Evolutionary conservation across 2,329 filamentous ascomycete genomes (phyloP), one percentile per base, ranked within the genome.

Genomic region (Ophiostoma sp.): DNA sequence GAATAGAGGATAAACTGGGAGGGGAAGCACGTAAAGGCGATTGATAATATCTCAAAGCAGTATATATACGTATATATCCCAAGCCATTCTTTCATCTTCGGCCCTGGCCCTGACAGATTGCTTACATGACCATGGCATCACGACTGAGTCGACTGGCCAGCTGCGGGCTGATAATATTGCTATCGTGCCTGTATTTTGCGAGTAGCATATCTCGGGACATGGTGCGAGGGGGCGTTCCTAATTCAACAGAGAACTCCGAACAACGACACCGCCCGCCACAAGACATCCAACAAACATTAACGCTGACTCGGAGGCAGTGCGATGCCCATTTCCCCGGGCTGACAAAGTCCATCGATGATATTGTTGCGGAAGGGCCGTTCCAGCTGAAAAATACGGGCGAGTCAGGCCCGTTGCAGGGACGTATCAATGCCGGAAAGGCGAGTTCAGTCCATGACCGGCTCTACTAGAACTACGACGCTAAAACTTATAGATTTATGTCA

Each of bases 401-500:
- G 14, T 14, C 49, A 55, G 49, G 49, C 8, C 49, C 49, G 27
- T 14, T 55, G 18, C 49, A 55, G 5, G 49, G 49, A 55, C 49
- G 49, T 4, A 55, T 55, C 49, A 9, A 55, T 9, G 49, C 18
- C 27, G 49, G 49, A 27, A 55, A 55, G 18, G 49, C 2, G 16
- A 52, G 47, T 52, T 55, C 3, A 12, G n/a, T 3, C 27, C 27
- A 27, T 27, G 27, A 27, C 27, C 27, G 27, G 27, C 27, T 27
- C 9, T 47, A 14, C 45, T 16, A 12, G 5, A 55, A 36, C 3
- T 7, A 27, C 18, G 3, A 55, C 9, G 27, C 18, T 55, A 11
- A 55, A n/a, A 8, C n/a, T 27, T n/a, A 8, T 66, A 80, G 77
- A 77, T 84, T 12, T 80, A 77, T 71, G 79, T 84, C 67, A 76